Percentiles rank a stretch among this genome's conserved stretches.
Evolutionary conservation across 331 rosid genomes (phyloP).

Genomic region (Acacia pycnantha): DNA sequence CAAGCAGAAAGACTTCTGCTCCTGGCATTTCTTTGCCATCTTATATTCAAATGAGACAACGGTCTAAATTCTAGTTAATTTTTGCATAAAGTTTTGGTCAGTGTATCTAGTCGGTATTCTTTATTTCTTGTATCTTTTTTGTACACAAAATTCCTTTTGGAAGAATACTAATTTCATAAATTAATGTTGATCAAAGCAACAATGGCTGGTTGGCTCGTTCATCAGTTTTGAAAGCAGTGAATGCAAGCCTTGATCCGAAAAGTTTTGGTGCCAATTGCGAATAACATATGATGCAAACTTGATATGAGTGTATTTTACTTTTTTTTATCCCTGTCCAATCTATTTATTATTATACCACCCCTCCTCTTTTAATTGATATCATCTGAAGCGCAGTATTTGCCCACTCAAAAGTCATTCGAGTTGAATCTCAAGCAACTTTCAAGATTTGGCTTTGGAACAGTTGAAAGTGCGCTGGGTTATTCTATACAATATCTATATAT

Average conservation of each 20-base stretch:
- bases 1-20: constrained; percentile 44
- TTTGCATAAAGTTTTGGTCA: not conserved
- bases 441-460: not conserved
- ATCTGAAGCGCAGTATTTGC: constrained; percentile 15
- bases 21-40: constrained; percentile 49
- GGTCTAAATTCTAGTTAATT: constrained; percentile 28
- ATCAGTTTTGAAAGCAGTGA: not conserved
- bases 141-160: constrained; percentile 11
- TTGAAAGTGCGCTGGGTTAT: not conserved
- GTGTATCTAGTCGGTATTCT: not conserved
- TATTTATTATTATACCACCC: not conserved
- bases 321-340: not conserved
- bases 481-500: not conserved
- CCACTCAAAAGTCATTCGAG: not conserved
- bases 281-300: constrained; percentile 6
- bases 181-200: constrained; percentile 3
- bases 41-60: constrained; percentile 38
- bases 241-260: not conserved
- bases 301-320: not conserved
- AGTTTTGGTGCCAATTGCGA: constrained; percentile 12
- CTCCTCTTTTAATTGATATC: constrained; percentile 18
- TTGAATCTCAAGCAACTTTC: not conserved
- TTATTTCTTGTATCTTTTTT: constrained; percentile 3
- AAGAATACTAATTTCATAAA: constrained; percentile 1
- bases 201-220: not conserved